Base-by-base conservation (phyloP, 352 stramenopile genomes). In the Globisporangium sylvaticum region DNA sequence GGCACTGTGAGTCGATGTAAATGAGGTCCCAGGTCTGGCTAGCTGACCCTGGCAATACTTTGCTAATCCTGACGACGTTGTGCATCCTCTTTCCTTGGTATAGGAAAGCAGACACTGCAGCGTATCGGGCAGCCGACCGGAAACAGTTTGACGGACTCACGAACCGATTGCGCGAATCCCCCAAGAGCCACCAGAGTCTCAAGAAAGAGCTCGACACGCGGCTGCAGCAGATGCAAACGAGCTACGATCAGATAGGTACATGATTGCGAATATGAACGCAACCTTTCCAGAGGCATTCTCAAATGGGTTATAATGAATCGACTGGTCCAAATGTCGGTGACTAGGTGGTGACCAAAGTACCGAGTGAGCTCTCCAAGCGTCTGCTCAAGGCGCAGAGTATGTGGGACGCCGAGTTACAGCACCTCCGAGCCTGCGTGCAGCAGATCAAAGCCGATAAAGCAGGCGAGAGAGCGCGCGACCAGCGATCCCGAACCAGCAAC, bases 111-210 rank as follows among this genome's bases (percentile, higher is more conserved):
- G 80, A 90, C 37, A 53, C 76, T 1, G 52, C 65, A 9, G 62
- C 73, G 7, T 79, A 83, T 56, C 75, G 80, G 32, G 67, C 46
- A 3, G 81, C 78, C 0, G 80, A 91, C 55, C 75, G 83, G 7
- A 76, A 83, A 58, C 83, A 90, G 54, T 89, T 91, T 48, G 80
- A 90, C 8, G 72, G 77, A 6, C 53, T 90, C 32, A 86, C 81
- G 4, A 89, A 82, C 57, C 78, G 83, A 12, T 31, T 88, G 53
- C 76, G 81, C 6, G 83, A 91, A 60, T 65, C 78, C 25, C 55
- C 66, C 31, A 88, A 86, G 60, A 78, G 62, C 4, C 66, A 80
- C 12, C 72, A 82, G 27, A 71, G 37, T 15, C 50, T 88, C 10
- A 77, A 79, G 61, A 74, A 76, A 32, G 79, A 87, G n/a, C 8